These are phyloP conservation scores for Leccinum uliginosum DNA, from an alignment of 768 basidiomycete species.

Conservation along the genomic window DNA sequence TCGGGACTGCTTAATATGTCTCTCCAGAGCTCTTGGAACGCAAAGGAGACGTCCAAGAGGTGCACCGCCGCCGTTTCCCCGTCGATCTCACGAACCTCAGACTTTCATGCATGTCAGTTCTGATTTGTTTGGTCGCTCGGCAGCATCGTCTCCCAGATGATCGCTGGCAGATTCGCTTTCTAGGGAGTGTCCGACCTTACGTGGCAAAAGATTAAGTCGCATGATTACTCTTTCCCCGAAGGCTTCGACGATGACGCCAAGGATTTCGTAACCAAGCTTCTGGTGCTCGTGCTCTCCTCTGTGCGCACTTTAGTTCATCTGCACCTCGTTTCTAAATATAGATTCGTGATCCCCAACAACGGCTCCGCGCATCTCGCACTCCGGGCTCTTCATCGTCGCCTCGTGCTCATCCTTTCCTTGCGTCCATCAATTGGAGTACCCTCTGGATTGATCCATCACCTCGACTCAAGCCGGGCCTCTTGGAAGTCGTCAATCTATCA, in stretches of 20 bases:
- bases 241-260: constrained; percentile 79
- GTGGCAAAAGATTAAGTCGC: constrained; percentile 88
- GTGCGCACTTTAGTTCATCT: not conserved
- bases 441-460: constrained; percentile 67
- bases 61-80: constrained; percentile 26
- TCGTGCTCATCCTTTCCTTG: constrained; percentile 60
- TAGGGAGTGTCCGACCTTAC: constrained; percentile 87
- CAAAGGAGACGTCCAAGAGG: constrained; percentile 72
- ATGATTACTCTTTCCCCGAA: constrained; percentile 84
- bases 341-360: constrained; percentile 54
- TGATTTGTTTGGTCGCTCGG: constrained; percentile 90
- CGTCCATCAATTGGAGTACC: constrained; percentile 51
- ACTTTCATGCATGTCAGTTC: constrained; percentile 49
- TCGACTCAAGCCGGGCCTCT: constrained; percentile 51
- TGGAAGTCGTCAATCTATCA: constrained; percentile 29
- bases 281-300: constrained; percentile 43
- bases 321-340: constrained; percentile 26
- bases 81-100: not conserved
- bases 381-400: constrained; percentile 41
- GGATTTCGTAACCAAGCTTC: constrained; percentile 71
- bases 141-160: constrained; percentile 91
- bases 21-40: constrained; percentile 78
- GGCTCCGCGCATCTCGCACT: constrained; percentile 52
- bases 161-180: constrained; percentile 89
- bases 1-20: constrained; percentile 89